Evolutionary conservation across 208 protist species (phyloP).

Genomic region (Trypanosoma theileri): DNA sequence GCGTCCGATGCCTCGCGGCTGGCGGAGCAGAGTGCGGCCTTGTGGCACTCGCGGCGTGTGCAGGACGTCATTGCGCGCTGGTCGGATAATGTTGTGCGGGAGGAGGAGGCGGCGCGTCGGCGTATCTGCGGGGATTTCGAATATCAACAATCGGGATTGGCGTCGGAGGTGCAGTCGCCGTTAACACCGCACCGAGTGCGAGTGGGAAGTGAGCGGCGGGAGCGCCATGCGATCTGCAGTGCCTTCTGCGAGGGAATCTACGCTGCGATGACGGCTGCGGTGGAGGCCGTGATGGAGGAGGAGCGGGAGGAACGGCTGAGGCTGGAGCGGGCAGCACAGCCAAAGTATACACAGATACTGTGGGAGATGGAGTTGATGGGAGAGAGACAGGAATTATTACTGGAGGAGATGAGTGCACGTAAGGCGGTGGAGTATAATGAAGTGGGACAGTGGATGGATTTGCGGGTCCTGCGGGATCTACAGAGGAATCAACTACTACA

Average conservation of each 20-base stretch:
- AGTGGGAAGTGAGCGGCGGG: constrained; percentile 2
- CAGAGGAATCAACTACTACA: neutral
- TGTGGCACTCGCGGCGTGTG: constrained; percentile 6
- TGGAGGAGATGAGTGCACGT: constrained; percentile 17
- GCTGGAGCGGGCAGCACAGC: constrained; percentile 2
- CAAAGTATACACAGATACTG: constrained; percentile 4
- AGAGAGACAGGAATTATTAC: constrained; percentile 6
- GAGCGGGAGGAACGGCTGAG: constrained; percentile 1
- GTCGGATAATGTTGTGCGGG: constrained; percentile 1
- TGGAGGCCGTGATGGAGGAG: constrained; percentile 1
- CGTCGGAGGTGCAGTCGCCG: neutral
- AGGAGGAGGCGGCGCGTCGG: neutral
- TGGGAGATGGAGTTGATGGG: constrained; percentile 19
- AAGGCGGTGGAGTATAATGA: constrained; percentile 10
- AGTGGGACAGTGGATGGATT: constrained; percentile 7
- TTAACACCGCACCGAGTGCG: neutral
- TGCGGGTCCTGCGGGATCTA: constrained; percentile 1
- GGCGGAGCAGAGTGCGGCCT: neutral
- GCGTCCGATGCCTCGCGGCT: neutral
- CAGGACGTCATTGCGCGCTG: neutral
- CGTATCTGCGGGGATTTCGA: neutral
- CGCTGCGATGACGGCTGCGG: neutral
- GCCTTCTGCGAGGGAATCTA: neutral
- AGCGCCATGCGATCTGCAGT: neutral
- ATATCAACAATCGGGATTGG: neutral